Evolutionary conservation across 2,329 filamentous ascomycete genomes (phyloP), one percentile per base, ranked within the genome.

Genomic region (Penicillium griseofulvum): DNA sequence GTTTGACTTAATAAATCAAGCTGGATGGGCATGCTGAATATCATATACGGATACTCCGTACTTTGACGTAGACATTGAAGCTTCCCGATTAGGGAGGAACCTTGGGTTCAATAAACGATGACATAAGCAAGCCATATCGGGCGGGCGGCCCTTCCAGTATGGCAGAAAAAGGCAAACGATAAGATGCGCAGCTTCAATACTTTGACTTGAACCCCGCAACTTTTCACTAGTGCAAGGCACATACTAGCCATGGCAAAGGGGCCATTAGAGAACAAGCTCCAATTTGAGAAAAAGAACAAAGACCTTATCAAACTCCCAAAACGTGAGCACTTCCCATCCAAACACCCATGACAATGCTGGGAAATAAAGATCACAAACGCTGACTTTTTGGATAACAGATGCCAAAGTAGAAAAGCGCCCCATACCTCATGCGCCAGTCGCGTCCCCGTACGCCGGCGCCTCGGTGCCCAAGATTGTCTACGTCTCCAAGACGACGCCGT

Each of bases 391-490:
- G 19, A 19, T 28, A 22, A 22, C 47, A 80, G 79, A 80, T 60
- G 75, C 78, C 14, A 75, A 71, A 55, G 70, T 85, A 48, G 67
- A 76, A 59, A 84, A 83, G 67, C 80, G 84, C 0, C 83, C 84
- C 0, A 80, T 87, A 61, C 78, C 80, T n/a, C 83, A 80, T 67
- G 74, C 83, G 4, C 71, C 83, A 2, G 71, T 83, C 29, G 74
- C 82, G 4, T 80, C 81, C 0, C 81, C 82, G 4, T 83, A 82
- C 68, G 72, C 81, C 17, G 76, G 76, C 50, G 60, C 79, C 43
- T 62, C 65, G 1, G 67, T 74, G 5, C 80, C 77, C 11, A 86
- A 86, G 70, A 70, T 76, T 24, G 75, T 86, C 69, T 86, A 86
- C 69, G 71, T 86, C 34, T 81, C 79, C 11, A 72, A 73, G 36